phyloP scores from a whole-genome alignment of 495 filamentous ascomycete genomes.

The Aspergillus egyptiacus region DNA sequence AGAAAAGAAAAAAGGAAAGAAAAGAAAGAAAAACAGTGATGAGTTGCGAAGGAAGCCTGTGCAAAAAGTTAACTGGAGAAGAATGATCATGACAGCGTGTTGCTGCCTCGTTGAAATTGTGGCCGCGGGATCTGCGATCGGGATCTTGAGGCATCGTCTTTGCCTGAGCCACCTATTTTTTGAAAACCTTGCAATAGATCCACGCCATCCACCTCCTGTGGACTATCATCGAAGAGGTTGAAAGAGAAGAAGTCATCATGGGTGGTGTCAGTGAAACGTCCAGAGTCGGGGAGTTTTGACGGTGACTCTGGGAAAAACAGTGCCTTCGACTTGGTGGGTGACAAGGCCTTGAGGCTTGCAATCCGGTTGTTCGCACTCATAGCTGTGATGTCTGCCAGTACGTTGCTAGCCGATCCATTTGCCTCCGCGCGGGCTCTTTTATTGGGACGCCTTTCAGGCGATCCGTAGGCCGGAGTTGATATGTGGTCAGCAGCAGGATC shows the following conservation, averaged over 20 bases:
- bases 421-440: slow-evolving; percentile 57
- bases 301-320: slow-evolving; percentile 44
- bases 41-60: too few species aligned
- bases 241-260: slow-evolving; percentile 60
- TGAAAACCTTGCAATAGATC: slow-evolving; percentile 87
- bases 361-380: slow-evolving; percentile 45
- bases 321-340: slow-evolving; percentile 31
- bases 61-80: background rate
- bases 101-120: slow-evolving; percentile 32
- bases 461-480: slow-evolving; percentile 54
- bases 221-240: slow-evolving; percentile 54
- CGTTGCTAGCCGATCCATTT: slow-evolving; percentile 40
- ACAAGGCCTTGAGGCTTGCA: slow-evolving; percentile 29
- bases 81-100: slow-evolving; percentile 35
- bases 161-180: slow-evolving; percentile 63
- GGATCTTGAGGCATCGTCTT: slow-evolving; percentile 26
- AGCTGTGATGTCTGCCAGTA: slow-evolving; percentile 61
- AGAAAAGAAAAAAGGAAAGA: background rate
- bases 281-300: slow-evolving; percentile 44
- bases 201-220: slow-evolving; percentile 59
- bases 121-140: slow-evolving; percentile 33
- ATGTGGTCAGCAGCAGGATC: slow-evolving; percentile 49
- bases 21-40: background rate
- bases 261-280: slow-evolving; percentile 49
- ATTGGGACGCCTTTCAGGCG: slow-evolving; percentile 67